Conservation (phyloP, 345 rosid genomes). For the Melaleuca quinquenervia region DNA sequence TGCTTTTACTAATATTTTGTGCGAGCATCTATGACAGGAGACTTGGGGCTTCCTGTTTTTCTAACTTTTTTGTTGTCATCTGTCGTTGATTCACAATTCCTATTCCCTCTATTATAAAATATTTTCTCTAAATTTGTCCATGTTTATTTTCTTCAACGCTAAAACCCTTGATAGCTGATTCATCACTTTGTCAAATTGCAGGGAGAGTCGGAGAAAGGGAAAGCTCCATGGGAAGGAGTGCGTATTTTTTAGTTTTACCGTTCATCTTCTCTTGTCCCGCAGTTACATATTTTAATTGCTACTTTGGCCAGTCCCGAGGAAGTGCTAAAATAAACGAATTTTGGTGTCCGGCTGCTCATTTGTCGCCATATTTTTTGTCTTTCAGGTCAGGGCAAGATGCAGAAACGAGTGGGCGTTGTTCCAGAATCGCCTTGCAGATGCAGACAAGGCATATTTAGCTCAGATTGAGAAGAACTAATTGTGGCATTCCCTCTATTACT, state of each 20-base stretch:
- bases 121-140: background rate
- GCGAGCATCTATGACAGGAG: background rate
- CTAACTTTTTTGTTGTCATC: background rate
- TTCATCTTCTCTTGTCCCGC: background rate
- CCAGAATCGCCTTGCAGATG: conserved; percentile 52
- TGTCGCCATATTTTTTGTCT: background rate
- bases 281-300: background rate
- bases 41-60: background rate
- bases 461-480: conserved; percentile 16
- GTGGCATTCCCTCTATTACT: background rate
- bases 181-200: conserved; percentile 13
- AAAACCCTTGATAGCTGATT: background rate
- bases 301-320: background rate
- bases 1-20: background rate
- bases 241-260: background rate
- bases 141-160: background rate
- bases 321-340: background rate
- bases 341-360: background rate
- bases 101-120: background rate
- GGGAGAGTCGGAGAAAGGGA: conserved; percentile 59
- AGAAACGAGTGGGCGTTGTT: conserved; percentile 73
- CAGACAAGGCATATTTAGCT: conserved; percentile 46
- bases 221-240: conserved; percentile 92
- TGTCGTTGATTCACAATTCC: background rate
- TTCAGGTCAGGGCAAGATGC: conserved; percentile 80